phyloP scores from a whole-genome alignment of 1,139 yeast genomes.

The Spathaspora sp. region DNA sequence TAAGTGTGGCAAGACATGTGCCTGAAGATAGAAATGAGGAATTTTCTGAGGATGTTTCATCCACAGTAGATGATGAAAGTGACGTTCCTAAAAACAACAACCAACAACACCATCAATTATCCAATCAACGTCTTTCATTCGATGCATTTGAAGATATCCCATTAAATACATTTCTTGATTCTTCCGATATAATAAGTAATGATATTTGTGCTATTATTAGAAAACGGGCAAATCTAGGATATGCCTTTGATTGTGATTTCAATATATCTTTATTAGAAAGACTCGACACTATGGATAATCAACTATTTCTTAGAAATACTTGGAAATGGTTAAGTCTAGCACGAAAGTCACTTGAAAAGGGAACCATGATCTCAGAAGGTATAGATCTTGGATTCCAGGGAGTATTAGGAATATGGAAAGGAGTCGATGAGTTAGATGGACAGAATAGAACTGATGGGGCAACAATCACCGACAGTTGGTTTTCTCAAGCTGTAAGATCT shows the following conservation, averaged over 20 bases:
- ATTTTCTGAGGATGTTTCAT: conserved; percentile 30
- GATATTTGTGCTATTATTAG: conserved; percentile 70
- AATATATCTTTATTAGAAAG: conserved; percentile 64
- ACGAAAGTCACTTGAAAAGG: conserved; percentile 62
- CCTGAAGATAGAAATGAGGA: conserved; percentile 21
- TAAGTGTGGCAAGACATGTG: conserved; percentile 15
- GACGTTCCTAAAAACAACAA: conserved; percentile 11
- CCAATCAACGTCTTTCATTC: conserved; percentile 17
- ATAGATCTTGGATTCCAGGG: conserved; percentile 88
- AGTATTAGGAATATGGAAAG: conserved; percentile 87
- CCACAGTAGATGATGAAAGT: conserved; percentile 33
- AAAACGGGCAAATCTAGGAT: conserved; percentile 69
- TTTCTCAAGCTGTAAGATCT: conserved; percentile 43
- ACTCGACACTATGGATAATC: conserved; percentile 53
- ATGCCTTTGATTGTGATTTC: conserved; percentile 65
- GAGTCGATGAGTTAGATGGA: conserved; percentile 59
- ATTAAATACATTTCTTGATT: conserved; percentile 31
- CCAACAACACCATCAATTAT: conserved; percentile 5
- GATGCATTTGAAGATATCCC: conserved; percentile 29
- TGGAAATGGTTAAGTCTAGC: conserved; percentile 91
- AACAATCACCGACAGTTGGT: conserved; percentile 38
- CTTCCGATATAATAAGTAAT: conserved; percentile 45
- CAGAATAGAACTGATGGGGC: conserved; percentile 47
- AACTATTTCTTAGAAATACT: conserved; percentile 64
- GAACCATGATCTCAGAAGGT: conserved; percentile 64